phyloP scores from a whole-genome alignment of 2,329 filamentous ascomycete genomes.

The Zymoseptoria tritici region DNA sequence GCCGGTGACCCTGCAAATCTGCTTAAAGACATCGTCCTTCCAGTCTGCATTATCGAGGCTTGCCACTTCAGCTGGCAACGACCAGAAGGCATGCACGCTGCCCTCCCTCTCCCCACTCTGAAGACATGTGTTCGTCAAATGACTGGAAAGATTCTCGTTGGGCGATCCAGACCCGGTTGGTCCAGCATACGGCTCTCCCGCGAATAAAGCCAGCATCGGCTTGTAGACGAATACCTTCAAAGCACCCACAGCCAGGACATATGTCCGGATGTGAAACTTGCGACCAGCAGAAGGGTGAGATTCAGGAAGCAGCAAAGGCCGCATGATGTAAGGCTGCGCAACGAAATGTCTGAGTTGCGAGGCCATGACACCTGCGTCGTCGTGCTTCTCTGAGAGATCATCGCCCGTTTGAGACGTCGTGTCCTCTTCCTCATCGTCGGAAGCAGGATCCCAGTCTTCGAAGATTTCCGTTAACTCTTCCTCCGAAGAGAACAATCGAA shows the following conservation, averaged over 20 bases:
- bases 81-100: slow-evolving; percentile 69
- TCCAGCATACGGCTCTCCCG: slow-evolving; percentile 61
- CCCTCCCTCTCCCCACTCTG: slow-evolving; percentile 55
- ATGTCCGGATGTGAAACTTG: slow-evolving; percentile 93
- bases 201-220: slow-evolving; percentile 90
- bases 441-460: slow-evolving; percentile 78
- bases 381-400: slow-evolving; percentile 16
- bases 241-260: slow-evolving; percentile 73
- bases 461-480: slow-evolving; percentile 81
- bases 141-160: slow-evolving; percentile 57
- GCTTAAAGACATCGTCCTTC: slow-evolving; percentile 58
- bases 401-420: slow-evolving; percentile 14
- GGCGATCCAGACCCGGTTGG: slow-evolving; percentile 45
- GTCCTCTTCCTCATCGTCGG: slow-evolving; percentile 57
- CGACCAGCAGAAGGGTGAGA: slow-evolving; percentile 48
- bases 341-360: slow-evolving; percentile 94
- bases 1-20: slow-evolving; percentile 66
- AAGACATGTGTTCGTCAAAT: slow-evolving; percentile 93
- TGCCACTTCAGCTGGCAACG: slow-evolving; percentile 43
- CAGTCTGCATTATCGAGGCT: slow-evolving; percentile 30
- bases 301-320: slow-evolving; percentile 60
- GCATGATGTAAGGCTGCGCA: slow-evolving; percentile 89
- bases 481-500: slow-evolving; percentile 78
- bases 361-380: slow-evolving; percentile 59
- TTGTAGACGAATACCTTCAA: slow-evolving; percentile 79